Base-by-base conservation (phyloP, 2,329 filamentous ascomycete species). In the Pseudopithomyces maydicus region DNA sequence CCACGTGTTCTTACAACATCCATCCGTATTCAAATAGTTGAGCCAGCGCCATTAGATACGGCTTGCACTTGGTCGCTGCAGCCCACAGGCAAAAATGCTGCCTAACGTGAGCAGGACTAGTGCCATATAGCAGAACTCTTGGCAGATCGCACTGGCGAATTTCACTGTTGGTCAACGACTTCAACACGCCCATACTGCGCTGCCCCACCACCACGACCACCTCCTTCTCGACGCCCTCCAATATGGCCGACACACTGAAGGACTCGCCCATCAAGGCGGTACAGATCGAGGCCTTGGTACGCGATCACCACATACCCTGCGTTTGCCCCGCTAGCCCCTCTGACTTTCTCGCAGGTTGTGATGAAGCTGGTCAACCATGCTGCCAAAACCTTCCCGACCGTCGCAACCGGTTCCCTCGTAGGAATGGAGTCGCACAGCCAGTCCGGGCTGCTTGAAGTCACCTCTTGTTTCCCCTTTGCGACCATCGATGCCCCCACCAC, bases 311-410 rank as follows among this genome's bases (percentile, higher is more conserved):
- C 19, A 6, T 39, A 10, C 71, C 67, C 70, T 68, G 58, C 61
- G 59, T 62, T 22, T 61, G 62, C 66, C 70, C 71, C 69, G 61
- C 71, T 61, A 56, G 62, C 58, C 68, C 64, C 69, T 54, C 69
- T 66, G 61, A 72, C 67, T 61, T 4, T 29, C 26, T 20, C 69
- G 56, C 67, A 95, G 91, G 91, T 96, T 73, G 91, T 96, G 69
- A 94, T 97, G 90, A 97, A 97, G 84, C 93, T 98, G 77, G 93
- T 96, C 79, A 97, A 96, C 81, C 93, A 97, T 83, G 92, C 91
- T 81, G 90, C 92, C 56, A 86, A 90, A 71, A 85, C 86, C 53
- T 97, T 97, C 81, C 94, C 94, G 47, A 94, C 92, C 51, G 88
- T 88, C 55, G 92, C 92, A 55, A 97, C 93, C 54, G 94, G 94